Base-by-base conservation (phyloP, 2,329 filamentous ascomycete genomes). In the Thermomyces lanuginosus region DNA sequence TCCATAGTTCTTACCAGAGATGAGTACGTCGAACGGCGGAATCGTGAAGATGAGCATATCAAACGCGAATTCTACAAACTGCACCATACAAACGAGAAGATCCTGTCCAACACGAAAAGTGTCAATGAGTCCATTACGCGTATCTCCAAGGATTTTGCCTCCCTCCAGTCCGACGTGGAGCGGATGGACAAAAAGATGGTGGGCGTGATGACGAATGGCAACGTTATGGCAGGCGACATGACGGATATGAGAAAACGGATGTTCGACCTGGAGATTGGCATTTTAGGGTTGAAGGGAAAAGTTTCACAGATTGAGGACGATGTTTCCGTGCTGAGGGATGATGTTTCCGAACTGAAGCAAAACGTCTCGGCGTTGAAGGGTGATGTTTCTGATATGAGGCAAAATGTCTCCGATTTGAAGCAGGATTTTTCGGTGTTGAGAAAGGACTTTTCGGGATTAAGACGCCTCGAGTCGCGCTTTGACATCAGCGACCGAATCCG, bases 11-110 rank as follows among this genome's bases (percentile, higher is more conserved):
- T 56, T 16, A 55, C 51, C 12, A 51, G 50, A 30, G 49, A 56
- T 24, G 43, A 39, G 14, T 56, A 56, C 37, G 39, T 47, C 23
- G 50, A 55, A 26, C 45, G 51, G 28, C 42, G 51, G 2, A 55
- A 53, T 32, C 44, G 47, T 9, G 49, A 56, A 38, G 52, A 56
- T 32, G 42, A 51, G 7, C 45, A 49, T 22, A 43, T 56, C 17
- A 46, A 48, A 21, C 49, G 49, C 5, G 52, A 56, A 29, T 55
- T 56, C n/a, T n/a, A n/a, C n/a, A n/a, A n/a, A n/a, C n/a, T n/a
- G n/a, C n/a, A n/a, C n/a, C n/a, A n/a, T n/a, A n/a, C n/a, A n/a
- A n/a, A n/a, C n/a, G n/a, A n/a, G n/a, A n/a, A n/a, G n/a, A n/a
- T n/a, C n/a, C n/a, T n/a, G n/a, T 48, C 43, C 7, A 43, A 40